Evolutionary conservation across 129 eudicot species (phyloP).

Genomic region (Pulicaria dysenterica): DNA sequence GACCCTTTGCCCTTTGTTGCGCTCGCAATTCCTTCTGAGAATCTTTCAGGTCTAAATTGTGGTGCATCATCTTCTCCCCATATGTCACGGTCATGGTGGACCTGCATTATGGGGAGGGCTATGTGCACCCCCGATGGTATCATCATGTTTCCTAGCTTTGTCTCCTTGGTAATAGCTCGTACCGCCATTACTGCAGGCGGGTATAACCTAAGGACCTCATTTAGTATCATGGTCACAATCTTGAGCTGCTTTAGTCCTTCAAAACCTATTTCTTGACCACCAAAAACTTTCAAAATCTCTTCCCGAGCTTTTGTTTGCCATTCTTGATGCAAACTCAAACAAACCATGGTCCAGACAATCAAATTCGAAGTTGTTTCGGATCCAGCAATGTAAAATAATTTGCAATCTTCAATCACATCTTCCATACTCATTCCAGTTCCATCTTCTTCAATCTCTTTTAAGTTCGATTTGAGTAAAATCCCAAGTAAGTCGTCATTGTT

Average conservation of each 20-base stretch:
- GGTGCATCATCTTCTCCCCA: conserved; percentile 49
- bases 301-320: conserved; percentile 43
- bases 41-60: conserved; percentile 45
- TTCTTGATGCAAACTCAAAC: conserved; percentile 41
- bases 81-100: conserved; percentile 32
- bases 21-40: conserved; percentile 38
- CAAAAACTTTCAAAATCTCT: conserved; percentile 37
- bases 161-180: conserved; percentile 29
- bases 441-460: conserved; percentile 18
- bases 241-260: conserved; percentile 37
- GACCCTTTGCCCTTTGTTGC: conserved; percentile 32
- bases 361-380: conserved; percentile 40
- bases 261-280: conserved; percentile 28
- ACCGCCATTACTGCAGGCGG: conserved; percentile 21
- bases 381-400: conserved; percentile 49
- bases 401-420: conserved; percentile 48
- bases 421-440: conserved; percentile 32
- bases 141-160: conserved; percentile 29
- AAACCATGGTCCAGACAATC: conserved; percentile 42
- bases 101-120: conserved; percentile 8
- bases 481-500: conserved; percentile 35
- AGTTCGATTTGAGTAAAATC: conserved; percentile 30
- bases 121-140: conserved; percentile 23
- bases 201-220: conserved; percentile 40
- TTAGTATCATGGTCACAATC: conserved; percentile 36